Evolutionary conservation across 2,329 filamentous ascomycete genomes (phyloP).

Genomic region (Fusarium beomiforme): DNA sequence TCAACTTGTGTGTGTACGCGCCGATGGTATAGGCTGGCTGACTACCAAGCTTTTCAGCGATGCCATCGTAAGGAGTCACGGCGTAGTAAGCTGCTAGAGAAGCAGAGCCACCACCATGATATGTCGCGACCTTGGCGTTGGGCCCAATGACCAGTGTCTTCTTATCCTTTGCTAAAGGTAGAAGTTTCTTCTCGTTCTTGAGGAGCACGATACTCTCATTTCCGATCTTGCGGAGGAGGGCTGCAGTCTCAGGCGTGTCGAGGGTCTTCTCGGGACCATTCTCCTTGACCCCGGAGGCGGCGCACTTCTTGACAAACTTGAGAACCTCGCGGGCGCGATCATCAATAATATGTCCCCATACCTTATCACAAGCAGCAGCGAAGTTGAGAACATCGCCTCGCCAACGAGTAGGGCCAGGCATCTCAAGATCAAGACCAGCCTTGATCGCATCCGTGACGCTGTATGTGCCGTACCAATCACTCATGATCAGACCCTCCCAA

Average conservation of each 20-base stretch:
- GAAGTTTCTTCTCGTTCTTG: slow-evolving; percentile 73
- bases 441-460: slow-evolving; percentile 60
- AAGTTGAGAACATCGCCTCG: slow-evolving; percentile 63
- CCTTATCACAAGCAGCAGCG: slow-evolving; percentile 65
- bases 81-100: slow-evolving; percentile 71
- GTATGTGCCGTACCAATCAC: slow-evolving; percentile 69
- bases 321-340: slow-evolving; percentile 67
- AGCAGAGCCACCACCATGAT: slow-evolving; percentile 74
- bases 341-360: slow-evolving; percentile 64
- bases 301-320: slow-evolving; percentile 67
- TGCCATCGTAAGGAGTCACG: slow-evolving; percentile 77
- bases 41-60: slow-evolving; percentile 62
- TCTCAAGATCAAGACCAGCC: slow-evolving; percentile 67
- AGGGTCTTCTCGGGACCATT: slow-evolving; percentile 62
- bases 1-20: slow-evolving; percentile 71
- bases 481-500: slow-evolving; percentile 67
- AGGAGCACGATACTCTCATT: slow-evolving; percentile 77
- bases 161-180: slow-evolving; percentile 72
- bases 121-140: slow-evolving; percentile 65
- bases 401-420: slow-evolving; percentile 65
- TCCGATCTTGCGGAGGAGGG: slow-evolving; percentile 71
- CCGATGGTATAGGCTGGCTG: slow-evolving; percentile 65
- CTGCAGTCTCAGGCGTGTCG: slow-evolving; percentile 70
- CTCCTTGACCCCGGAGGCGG: slow-evolving; percentile 63
- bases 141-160: slow-evolving; percentile 68